These are phyloP conservation scores for Solanum bukasovii DNA, from an alignment of 257 asterid genomes.

Conservation along the genomic window DNA sequence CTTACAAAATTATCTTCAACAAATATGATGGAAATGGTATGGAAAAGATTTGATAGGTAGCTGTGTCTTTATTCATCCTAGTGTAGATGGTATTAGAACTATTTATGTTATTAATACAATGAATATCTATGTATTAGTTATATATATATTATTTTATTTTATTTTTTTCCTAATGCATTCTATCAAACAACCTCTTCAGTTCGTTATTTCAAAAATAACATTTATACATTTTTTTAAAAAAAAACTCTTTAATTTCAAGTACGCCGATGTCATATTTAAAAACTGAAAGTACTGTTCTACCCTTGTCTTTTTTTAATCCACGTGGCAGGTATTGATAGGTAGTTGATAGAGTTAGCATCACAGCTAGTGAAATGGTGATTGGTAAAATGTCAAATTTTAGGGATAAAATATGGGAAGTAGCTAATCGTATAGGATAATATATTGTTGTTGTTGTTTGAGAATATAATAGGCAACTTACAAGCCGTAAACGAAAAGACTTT, in stretches of 20 bases:
- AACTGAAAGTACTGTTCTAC: background rate
- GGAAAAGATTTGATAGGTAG: background rate
- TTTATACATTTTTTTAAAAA: no score
- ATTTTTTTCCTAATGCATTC: no score
- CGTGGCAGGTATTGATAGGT: background rate
- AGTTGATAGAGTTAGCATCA: background rate
- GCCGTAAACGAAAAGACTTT: background rate
- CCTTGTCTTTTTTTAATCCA: background rate
- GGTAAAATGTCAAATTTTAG: background rate
- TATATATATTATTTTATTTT: no score
- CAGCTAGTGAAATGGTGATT: background rate
- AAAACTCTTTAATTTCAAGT: no score
- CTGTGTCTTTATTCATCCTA: no score
- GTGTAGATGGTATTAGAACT: accelerated
- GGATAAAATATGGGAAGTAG: background rate
- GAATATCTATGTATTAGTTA: no score
- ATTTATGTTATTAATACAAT: no score
- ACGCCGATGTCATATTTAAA: background rate
- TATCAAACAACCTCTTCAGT: no score
- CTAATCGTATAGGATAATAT: background rate
- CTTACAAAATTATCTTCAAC: background rate
- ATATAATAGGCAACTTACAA: background rate
- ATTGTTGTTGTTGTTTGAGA: background rate
- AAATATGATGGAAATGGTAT: background rate
- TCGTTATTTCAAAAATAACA: no score